Evolutionary conservation across 768 basidiomycete genomes (phyloP), one percentile per base, ranked within the genome.

Genomic region (Gyrodon lividus): DNA sequence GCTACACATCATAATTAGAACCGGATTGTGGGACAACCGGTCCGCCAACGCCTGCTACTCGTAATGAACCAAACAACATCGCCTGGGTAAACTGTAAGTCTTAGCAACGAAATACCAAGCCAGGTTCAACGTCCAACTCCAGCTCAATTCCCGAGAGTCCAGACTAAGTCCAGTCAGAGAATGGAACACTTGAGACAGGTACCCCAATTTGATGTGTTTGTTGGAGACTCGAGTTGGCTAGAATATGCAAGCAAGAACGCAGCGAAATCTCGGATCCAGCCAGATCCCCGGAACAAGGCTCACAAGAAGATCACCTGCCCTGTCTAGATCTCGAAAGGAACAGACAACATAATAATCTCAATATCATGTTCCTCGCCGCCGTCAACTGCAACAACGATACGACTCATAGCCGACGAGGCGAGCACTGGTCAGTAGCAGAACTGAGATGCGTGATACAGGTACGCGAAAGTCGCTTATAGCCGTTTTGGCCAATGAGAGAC

Each of bases 61-160:
- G 59, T 62, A 59, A 62, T 59, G 58, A 53, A 48, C 58, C 52
- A 31, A 50, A 56, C 46, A 24, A 45, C 43, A 59, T 48, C 54
- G 52, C 54, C 53, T 31, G 61, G 55, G 44, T 58, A 53, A 53
- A 60, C 38, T 6, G 24, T 30, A 28, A 31, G 38, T 26, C 47
- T 43, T 33, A 17, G 43, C 50, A 38, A 51, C 38, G 39, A 52
- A 38, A 38, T 26, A 6, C 34, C 39, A n/a, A 35, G 31, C 46
- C 38, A 28, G 28, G 28, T 6, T 28, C 35, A 45, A 47, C 39
- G 35, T 44, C 46, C 41, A 28, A 28, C 28, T 6, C 10, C 10
- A 1, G 28, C 2, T 10, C 28, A 28, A 28, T 28, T 28, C 28
- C 28, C 28, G 28, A 10, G 28, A 9, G 5, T 41, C 22, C 20